Conservation (phyloP, 2,329 filamentous ascomycete species). For the Fusarium algeriense region DNA sequence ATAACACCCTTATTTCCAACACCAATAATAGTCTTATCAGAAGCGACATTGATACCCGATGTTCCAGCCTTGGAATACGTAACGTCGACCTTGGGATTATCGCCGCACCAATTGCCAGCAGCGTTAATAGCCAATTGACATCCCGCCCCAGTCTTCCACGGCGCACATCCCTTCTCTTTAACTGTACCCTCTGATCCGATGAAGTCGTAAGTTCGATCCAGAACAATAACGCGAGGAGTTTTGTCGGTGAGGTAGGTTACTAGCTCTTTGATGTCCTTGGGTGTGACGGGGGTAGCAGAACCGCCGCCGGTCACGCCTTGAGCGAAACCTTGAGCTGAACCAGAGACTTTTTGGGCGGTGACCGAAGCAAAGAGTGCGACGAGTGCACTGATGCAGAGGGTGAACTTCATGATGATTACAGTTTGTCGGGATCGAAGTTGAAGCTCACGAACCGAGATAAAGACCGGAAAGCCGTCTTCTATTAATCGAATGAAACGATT, state of each 20-base stretch:
- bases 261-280: slow-evolving; percentile 29
- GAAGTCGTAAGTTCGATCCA: slow-evolving; percentile 50
- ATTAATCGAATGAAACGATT: too few relatives aligned
- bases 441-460: neutral
- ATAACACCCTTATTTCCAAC: slow-evolving; percentile 54
- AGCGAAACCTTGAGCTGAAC: slow-evolving; percentile 30
- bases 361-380: neutral
- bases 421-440: neutral
- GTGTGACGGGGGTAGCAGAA: slow-evolving; percentile 22
- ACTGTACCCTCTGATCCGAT: slow-evolving; percentile 44
- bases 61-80: slow-evolving; percentile 23
- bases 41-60: slow-evolving; percentile 46
- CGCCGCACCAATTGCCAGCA: slow-evolving; percentile 37
- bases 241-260: slow-evolving; percentile 34
- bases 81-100: slow-evolving; percentile 9
- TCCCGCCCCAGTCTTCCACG: slow-evolving; percentile 32
- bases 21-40: slow-evolving; percentile 58
- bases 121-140: slow-evolving; percentile 42
- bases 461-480: rapidly evolving
- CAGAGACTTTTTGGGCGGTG: slow-evolving; percentile 5
- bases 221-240: slow-evolving; percentile 52
- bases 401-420: neutral
- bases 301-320: slow-evolving; percentile 33
- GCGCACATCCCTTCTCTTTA: slow-evolving; percentile 31
- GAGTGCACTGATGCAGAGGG: neutral